Base-by-base conservation (phyloP, 495 filamentous ascomycete genomes). In the Trichocladium antarcticum region DNA sequence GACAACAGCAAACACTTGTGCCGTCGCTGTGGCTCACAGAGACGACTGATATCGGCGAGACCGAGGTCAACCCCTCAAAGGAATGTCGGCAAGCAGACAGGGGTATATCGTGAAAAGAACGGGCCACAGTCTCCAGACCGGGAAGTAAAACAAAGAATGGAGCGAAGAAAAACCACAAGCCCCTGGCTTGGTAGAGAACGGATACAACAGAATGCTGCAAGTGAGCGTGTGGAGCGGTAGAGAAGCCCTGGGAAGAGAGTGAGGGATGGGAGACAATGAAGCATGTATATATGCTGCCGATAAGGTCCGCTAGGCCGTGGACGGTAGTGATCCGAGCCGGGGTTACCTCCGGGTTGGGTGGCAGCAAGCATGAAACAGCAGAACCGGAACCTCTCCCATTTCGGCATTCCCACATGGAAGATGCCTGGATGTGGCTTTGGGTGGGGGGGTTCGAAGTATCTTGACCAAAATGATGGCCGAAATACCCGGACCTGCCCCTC, bases 281-380 rank as follows among this genome's bases (percentile, higher is more conserved):
- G 29, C 21, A 20, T 37, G 38, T 47, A 47, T 29, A 11, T 17
- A 8, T 14, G 28, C 11, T 12, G 14, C 37, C 37, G 24, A 12
- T 24, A 32, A n/a, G 24, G 44, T 20, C 16, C 24, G 10, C 10
- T 10, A 14, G 12, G n/a, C n/a, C n/a, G 27, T 37, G 14, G 21
- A 38, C 12, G 35, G 15, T 20, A 21, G 24, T 9, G 37, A 34
- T 16, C 27, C 15, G 24, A 21, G 36, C 45, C 24, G 28, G 45
- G 45, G 24, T 32, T 16, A 6, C 14, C 14, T 32, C 28, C 45
- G 20, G 14, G 6, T 10, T 17, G 44, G 20, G 44, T 19, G 27
- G 28, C 36, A 40, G 36, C 24, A 6, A 32, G 27, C 37, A 48
- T 48, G 45, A 48, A 48, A 48, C 45, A 16, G 6, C 45, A 48